Conservation (phyloP, 2,329 filamentous ascomycete genomes). For the Cladosporium oxysporum region DNA sequence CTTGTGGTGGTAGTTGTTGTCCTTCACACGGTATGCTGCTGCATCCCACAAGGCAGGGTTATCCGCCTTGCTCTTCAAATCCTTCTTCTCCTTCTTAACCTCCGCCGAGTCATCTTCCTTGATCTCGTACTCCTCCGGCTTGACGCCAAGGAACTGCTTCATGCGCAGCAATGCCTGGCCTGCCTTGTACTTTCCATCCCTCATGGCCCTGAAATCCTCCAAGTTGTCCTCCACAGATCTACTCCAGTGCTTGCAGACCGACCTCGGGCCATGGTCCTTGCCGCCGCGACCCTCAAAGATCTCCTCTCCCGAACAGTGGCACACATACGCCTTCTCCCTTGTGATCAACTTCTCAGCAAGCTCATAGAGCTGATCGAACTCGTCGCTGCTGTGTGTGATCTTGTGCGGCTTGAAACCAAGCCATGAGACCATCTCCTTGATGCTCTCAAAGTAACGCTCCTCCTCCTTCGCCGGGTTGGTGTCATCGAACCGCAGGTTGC, state of each 20-base stretch:
- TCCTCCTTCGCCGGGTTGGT: slow-evolving; percentile 95
- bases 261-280: slow-evolving; percentile 67
- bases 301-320: slow-evolving; percentile 80
- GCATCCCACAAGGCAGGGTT: slow-evolving; percentile 98
- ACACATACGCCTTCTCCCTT: slow-evolving; percentile 73
- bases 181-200: slow-evolving; percentile 85
- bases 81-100: slow-evolving; percentile 37
- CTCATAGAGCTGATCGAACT: slow-evolving; percentile 85
- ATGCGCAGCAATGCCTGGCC: slow-evolving; percentile 84
- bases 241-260: slow-evolving; percentile 77
- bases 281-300: slow-evolving; percentile 87
- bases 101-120: slow-evolving; percentile 35
- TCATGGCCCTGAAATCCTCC: slow-evolving; percentile 83
- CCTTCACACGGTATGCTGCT: slow-evolving; percentile 82
- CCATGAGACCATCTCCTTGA: slow-evolving; percentile 85
- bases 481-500: slow-evolving; percentile 82
- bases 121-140: slow-evolving; percentile 38
- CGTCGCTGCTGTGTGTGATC: slow-evolving; percentile 86
- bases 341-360: slow-evolving; percentile 82
- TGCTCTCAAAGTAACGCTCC: slow-evolving; percentile 85
- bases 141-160: slow-evolving; percentile 75
- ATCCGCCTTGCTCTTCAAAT: slow-evolving; percentile 53
- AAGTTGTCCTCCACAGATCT: slow-evolving; percentile 75
- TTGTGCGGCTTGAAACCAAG: slow-evolving; percentile 76
- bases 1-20: slow-evolving; percentile 71